A percentile compares a stretch with the other conserved stretches of the same genome.
phyloP scores from a whole-genome alignment of 208 protist genomes.

The Acanthamoeba lenticulata region DNA sequence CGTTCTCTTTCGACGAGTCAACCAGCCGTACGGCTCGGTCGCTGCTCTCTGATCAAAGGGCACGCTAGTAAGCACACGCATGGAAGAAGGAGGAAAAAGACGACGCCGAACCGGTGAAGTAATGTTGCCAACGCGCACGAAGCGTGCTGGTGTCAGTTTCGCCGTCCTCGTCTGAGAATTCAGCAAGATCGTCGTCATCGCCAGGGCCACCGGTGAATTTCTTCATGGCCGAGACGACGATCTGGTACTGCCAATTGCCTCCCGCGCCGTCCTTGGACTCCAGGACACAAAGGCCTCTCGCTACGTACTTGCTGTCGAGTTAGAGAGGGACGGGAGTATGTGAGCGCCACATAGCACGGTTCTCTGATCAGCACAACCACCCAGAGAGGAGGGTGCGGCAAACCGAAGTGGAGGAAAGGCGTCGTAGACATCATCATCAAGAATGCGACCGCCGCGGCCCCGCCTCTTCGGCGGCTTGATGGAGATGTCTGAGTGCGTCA shows the following conservation, averaged over 20 bases:
- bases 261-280: background rate
- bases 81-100: too few species aligned
- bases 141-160: background rate
- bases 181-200: background rate
- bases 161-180: background rate
- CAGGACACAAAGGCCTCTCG: background rate
- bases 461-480: background rate
- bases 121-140: background rate
- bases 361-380: background rate
- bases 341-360: background rate
- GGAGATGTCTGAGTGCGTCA: background rate
- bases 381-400: too few species aligned
- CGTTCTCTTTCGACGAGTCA: background rate
- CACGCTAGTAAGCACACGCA: too few species aligned
- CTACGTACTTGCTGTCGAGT: background rate
- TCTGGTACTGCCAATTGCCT: background rate
- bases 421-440: background rate
- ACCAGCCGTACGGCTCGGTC: background rate
- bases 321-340: too few species aligned
- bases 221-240: background rate
- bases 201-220: slow-evolving; percentile 6
- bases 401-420: background rate
- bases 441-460: background rate
- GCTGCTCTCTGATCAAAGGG: background rate
- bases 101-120: background rate